phyloP scores from a whole-genome alignment of 208 protist species.

The Leishmania gerbilli region DNA sequence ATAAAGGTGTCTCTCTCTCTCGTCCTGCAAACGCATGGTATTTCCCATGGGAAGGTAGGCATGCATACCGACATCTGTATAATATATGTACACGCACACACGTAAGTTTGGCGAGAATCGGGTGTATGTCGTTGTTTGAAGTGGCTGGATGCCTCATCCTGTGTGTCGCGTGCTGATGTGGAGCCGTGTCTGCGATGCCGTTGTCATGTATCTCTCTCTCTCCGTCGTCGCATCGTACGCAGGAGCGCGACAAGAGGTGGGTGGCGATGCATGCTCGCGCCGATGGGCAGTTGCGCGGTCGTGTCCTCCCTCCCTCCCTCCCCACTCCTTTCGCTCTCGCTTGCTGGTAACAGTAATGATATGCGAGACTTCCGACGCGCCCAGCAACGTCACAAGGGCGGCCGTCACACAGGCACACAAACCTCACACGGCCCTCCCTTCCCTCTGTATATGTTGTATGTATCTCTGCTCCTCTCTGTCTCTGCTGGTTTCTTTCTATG shows the following conservation, averaged over 20 bases:
- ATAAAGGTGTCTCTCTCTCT: no score
- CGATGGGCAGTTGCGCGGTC: background rate
- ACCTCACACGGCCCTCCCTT: background rate
- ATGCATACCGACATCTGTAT: background rate
- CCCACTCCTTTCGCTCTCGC: background rate
- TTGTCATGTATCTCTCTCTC: background rate
- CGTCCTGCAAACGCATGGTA: no score
- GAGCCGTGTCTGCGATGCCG: background rate
- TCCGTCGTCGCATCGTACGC: background rate
- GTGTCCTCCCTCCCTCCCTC: background rate
- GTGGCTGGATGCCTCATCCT: background rate
- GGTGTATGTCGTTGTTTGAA: background rate
- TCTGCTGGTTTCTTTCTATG: background rate
- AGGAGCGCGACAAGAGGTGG: background rate
- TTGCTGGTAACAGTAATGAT: background rate
- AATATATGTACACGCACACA: background rate
- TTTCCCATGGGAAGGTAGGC: background rate
- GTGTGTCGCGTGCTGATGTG: background rate
- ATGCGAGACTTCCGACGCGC: no score
- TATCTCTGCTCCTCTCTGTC: slow-evolving; percentile 9
- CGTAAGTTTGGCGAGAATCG: background rate
- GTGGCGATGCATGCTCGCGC: background rate
- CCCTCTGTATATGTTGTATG: background rate
- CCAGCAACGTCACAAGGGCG: no score
- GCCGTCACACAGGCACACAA: background rate